phyloP scores from a whole-genome alignment of 2,329 filamentous ascomycete species.

The Aspergillus pseudotamarii region DNA sequence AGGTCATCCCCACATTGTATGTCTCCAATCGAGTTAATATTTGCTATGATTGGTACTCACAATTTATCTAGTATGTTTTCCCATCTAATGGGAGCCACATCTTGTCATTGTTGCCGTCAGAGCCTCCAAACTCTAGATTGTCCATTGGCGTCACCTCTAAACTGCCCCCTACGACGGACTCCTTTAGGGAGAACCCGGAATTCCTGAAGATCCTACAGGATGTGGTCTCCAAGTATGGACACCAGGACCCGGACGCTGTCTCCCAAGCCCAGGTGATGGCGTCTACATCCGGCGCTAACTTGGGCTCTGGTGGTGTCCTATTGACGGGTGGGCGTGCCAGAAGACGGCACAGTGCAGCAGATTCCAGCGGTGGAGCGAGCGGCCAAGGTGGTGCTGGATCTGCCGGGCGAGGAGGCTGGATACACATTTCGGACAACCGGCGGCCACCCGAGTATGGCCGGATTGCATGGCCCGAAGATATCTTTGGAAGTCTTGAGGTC shows the following conservation, averaged over 20 bases:
- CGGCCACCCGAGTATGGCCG: constrained; percentile 65
- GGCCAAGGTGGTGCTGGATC: constrained; percentile 62
- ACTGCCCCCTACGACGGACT: constrained; percentile 59
- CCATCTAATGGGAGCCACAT: constrained; percentile 45
- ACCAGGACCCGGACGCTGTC: constrained; percentile 58
- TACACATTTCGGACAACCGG: constrained; percentile 64
- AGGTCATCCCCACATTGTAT: constrained; percentile 43
- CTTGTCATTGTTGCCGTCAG: constrained; percentile 59
- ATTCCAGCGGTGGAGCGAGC: constrained; percentile 59
- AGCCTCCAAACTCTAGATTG: constrained; percentile 56
- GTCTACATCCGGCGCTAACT: constrained; percentile 58
- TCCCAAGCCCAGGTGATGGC: constrained; percentile 63
- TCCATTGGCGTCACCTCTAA: constrained; percentile 58
- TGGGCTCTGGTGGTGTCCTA: constrained; percentile 55
- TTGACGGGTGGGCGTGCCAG: constrained; percentile 41
- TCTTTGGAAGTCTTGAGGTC: constrained; percentile 66
- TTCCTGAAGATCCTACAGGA: constrained; percentile 61
- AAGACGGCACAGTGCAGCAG: constrained; percentile 39
- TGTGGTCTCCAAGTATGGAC: constrained; percentile 57
- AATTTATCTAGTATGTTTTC: constrained; percentile 51
- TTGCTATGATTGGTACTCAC: constrained; percentile 19
- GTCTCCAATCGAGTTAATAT: constrained; percentile 14
- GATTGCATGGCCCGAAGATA: constrained; percentile 68
- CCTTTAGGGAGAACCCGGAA: constrained; percentile 58
- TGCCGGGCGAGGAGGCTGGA: constrained; percentile 61